Percentiles rank a stretch among this genome's conserved stretches.
These are phyloP conservation scores for Miscanthus sacchariflorus DNA, from an alignment of 202 grass and related monocot species.

Conservation along the genomic window DNA sequence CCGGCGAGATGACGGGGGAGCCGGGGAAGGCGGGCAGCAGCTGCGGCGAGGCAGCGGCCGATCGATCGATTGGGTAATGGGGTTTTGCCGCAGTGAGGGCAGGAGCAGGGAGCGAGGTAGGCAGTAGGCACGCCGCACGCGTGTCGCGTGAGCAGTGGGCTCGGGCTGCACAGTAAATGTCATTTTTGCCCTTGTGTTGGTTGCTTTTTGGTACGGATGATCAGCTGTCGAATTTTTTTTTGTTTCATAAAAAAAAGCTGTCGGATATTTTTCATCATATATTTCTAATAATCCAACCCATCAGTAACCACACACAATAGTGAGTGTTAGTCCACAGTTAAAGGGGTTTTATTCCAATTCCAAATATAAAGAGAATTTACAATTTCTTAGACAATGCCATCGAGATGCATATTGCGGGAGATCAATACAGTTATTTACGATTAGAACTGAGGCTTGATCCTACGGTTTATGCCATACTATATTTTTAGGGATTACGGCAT, in stretches of 20 bases:
- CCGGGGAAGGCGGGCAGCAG: neutral
- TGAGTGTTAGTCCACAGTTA: neutral
- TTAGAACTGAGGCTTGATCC: no score
- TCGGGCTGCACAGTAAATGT: neutral
- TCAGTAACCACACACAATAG: neutral
- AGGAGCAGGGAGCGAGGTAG: neutral
- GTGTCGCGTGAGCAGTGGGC: conserved; percentile 1
- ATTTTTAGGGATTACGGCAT: no score
- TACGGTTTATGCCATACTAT: no score
- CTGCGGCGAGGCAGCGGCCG: neutral
- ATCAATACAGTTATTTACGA: no score
- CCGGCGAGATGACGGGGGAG: neutral
- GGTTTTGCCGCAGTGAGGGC: neutral
- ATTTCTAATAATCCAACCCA: neutral
- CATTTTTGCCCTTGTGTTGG: neutral
- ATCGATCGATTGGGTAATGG: neutral
- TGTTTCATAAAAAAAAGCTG: neutral
- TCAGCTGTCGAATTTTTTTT: neutral
- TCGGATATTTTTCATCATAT: neutral
- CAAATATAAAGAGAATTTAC: no score
- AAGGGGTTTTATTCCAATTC: no score
- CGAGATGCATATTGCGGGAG: neutral
- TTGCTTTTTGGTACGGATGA: neutral
- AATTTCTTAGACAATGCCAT: neutral
- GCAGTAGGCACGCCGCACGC: neutral